A percentile compares a stretch with the other conserved stretches of the same genome.
These are phyloP conservation scores for Verticillium albo-atrum DNA, from an alignment of 2,329 filamentous ascomycete genomes.

Conservation along the genomic window DNA sequence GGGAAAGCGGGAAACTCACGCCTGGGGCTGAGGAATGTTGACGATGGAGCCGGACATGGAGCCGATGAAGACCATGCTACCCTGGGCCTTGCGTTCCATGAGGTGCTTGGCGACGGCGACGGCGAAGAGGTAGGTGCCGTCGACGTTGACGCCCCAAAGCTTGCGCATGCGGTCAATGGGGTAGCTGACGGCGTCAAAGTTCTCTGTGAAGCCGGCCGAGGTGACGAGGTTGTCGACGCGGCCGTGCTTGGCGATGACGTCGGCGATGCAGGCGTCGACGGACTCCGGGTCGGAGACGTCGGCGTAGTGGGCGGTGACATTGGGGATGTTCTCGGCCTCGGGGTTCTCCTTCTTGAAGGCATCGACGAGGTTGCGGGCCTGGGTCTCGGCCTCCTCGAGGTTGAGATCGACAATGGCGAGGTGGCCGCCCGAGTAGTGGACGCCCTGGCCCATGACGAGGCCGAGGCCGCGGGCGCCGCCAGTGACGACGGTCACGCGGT, in stretches of 20 bases:
- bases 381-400: constrained; percentile 73
- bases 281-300: constrained; percentile 80
- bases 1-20: constrained; percentile 34
- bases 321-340: constrained; percentile 66
- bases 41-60: constrained; percentile 94
- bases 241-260: constrained; percentile 67
- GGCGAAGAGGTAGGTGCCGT: constrained; percentile 86
- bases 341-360: constrained; percentile 79
- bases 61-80: constrained; percentile 90
- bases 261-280: constrained; percentile 68
- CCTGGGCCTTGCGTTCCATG: constrained; percentile 72
- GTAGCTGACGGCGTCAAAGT: constrained; percentile 88
- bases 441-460: constrained; percentile 86
- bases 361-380: constrained; percentile 69
- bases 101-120: constrained; percentile 81
- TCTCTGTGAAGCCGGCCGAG: constrained; percentile 95
- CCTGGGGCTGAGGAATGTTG: constrained; percentile 92
- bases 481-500: constrained; percentile 78
- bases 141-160: constrained; percentile 91
- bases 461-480: constrained; percentile 87
- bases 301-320: constrained; percentile 83
- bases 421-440: constrained; percentile 83
- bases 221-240: constrained; percentile 91
- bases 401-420: constrained; percentile 93
- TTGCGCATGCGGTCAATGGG: constrained; percentile 88